A percentile compares a stretch with the other conserved stretches of the same genome.
phyloP scores from a whole-genome alignment of 1,284 basidiomycete species.

The Xerocomus nothofagi region DNA sequence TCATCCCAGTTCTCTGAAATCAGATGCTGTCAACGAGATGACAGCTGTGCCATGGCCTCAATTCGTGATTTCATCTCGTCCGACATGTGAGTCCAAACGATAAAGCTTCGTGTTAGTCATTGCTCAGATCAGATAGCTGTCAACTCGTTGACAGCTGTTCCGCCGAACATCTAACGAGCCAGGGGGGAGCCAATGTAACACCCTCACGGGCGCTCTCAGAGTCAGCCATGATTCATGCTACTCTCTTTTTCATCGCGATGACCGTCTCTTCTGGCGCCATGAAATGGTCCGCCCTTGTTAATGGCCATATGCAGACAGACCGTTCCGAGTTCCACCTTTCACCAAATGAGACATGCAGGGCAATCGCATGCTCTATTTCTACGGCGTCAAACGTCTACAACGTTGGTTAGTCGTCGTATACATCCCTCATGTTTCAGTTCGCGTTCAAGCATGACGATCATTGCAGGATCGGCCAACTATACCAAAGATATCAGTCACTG shows the following conservation, averaged over 20 bases:
- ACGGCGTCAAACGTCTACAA: constrained; percentile 28
- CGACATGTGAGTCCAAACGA: too few species aligned
- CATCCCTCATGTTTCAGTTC: not conserved
- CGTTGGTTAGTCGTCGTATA: constrained; percentile 20
- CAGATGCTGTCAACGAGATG: too few species aligned
- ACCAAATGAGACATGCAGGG: not conserved
- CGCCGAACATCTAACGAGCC: too few species aligned
- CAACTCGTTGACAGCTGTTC: too few species aligned
- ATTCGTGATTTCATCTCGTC: too few species aligned
- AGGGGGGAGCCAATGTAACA: not conserved
- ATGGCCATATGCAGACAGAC: not conserved
- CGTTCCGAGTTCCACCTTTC: not conserved
- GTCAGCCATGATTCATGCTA: constrained; percentile 3
- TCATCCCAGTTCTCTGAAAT: too few species aligned
- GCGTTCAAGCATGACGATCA: not conserved
- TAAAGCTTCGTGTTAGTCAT: too few species aligned
- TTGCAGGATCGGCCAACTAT: constrained; percentile 30
- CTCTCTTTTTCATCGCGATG: not conserved
- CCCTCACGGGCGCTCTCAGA: not conserved
- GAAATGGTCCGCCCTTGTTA: not conserved
- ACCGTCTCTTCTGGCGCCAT: not conserved
- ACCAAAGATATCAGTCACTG: constrained; percentile 44
- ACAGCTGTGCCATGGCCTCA: too few species aligned
- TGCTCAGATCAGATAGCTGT: too few species aligned
- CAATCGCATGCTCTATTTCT: not conserved